Evolutionary conservation across 257 asterid species (phyloP), one percentile per base, ranked within the genome.

Genomic region (Phtheirospermum japonicum): DNA sequence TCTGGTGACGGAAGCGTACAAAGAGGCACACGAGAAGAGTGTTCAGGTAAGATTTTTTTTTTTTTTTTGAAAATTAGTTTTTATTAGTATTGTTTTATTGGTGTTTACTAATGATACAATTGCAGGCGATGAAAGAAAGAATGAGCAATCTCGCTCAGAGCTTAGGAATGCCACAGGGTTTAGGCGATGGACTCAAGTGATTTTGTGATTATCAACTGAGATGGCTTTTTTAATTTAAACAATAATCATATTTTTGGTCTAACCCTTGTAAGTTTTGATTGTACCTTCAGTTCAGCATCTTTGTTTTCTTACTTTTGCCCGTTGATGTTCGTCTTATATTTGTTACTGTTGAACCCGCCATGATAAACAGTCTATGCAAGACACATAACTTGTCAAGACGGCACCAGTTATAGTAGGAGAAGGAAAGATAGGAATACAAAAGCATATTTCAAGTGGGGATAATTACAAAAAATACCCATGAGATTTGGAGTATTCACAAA

Each of bases 91-190:
- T 17, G 12, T 23, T 23, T 23, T 23, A 23, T 23, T 23, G 28
- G 28, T 23, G 28, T 23, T 14, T 37, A 9, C 18, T 48, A 48
- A 8, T 51, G 36, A 2, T 66, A 14, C 4, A 12, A 7, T 19
- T 75, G 57, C 76, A 89, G 97, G 97, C 99, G 23, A 93, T 89
- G 97, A 87, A 93, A 63, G 94, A 86, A 42, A 80, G 97, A 73
- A 89, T 93, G 97, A 78, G 85, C 69, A 85, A 80, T 76, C 97
- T 89, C 50, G 97, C 97, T 20, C 97, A 89, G 72, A 93, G 97
- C 82, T 74, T 89, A 63, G 99, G 96, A 60, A 85, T 93, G 97
- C 97, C 99, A 40, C 91, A 74, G 20, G 97, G 97, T 34, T 78
- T 86, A 60, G 59, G 84, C 50, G 88, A 86, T 19, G 90, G 93